These are phyloP conservation scores for Populus deltoides DNA, from an alignment of 345 rosid genomes.

Conservation along the genomic window DNA sequence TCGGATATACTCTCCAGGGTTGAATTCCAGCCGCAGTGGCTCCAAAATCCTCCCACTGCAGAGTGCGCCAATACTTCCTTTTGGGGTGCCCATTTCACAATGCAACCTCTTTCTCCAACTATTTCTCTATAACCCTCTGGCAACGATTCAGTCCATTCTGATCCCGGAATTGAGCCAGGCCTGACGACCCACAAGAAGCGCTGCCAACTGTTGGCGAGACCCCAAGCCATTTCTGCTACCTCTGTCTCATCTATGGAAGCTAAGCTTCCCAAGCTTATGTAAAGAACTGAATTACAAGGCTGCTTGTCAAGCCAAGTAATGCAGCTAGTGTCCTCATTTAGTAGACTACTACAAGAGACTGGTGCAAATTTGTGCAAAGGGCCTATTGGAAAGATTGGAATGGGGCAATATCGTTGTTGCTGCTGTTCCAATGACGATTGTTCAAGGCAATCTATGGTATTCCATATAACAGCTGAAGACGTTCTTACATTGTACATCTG, in stretches of 20 bases:
- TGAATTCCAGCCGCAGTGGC: conserved; percentile 61
- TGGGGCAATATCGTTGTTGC: conserved; percentile 3
- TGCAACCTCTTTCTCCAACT: conserved; percentile 30
- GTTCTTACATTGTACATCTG: not conserved
- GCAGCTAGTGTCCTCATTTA: conserved; percentile 30
- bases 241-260: conserved; percentile 16
- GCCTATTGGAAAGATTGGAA: conserved; percentile 34
- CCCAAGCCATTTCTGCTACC: conserved; percentile 38
- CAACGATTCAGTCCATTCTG: conserved; percentile 4
- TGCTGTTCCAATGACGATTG: conserved; percentile 12
- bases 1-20: conserved; percentile 43
- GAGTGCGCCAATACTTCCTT: conserved; percentile 39
- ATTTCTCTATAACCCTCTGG: conserved; percentile 4
- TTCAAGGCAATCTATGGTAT: conserved; percentile 36
- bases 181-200: conserved; percentile 52
- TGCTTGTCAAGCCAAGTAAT: conserved; percentile 42
- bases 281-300: conserved; percentile 27
- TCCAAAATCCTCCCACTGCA: conserved; percentile 49
- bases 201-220: conserved; percentile 35
- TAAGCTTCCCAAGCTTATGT: conserved; percentile 34
- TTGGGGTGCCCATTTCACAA: conserved; percentile 56
- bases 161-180: conserved; percentile 15
- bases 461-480: conserved; percentile 27
- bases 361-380: conserved; percentile 36
- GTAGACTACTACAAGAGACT: conserved; percentile 13